phyloP scores from a whole-genome alignment of 345 rosid genomes.

The Citrus inodora region DNA sequence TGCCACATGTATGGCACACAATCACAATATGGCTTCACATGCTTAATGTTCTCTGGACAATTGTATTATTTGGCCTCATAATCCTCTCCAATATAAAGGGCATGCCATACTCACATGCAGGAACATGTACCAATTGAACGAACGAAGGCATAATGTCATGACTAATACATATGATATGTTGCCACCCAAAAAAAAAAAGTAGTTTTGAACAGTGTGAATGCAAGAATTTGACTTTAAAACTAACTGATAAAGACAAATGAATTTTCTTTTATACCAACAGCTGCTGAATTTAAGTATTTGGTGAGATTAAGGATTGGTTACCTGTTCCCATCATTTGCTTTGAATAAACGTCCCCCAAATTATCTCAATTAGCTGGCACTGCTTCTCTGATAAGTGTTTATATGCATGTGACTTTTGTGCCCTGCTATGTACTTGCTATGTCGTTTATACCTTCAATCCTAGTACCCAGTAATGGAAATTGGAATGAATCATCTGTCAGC shows the following conservation, averaged over 20 bases:
- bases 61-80: not conserved
- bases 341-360: too few relatives aligned
- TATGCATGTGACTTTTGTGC: not conserved
- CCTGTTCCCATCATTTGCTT: not conserved
- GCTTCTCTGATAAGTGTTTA: not conserved
- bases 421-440: not conserved
- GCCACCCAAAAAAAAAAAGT: too few relatives aligned
- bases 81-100: not conserved
- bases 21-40: slow-evolving; percentile 4
- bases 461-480: not conserved
- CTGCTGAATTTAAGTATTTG: not conserved
- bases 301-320: not conserved
- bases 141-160: not conserved
- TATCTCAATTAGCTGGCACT: not conserved
- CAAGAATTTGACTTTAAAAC: not conserved
- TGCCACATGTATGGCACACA: not conserved
- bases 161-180: not conserved
- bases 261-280: too few relatives aligned
- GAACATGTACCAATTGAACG: not conserved
- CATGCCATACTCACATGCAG: slow-evolving; percentile 6
- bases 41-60: not conserved
- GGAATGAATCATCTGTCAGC: not conserved
- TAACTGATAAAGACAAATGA: not conserved
- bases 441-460: not conserved
- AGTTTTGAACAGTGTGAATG: not conserved